phyloP scores from a whole-genome alignment of 805 yeast species.

The Saitoella complicata region DNA sequence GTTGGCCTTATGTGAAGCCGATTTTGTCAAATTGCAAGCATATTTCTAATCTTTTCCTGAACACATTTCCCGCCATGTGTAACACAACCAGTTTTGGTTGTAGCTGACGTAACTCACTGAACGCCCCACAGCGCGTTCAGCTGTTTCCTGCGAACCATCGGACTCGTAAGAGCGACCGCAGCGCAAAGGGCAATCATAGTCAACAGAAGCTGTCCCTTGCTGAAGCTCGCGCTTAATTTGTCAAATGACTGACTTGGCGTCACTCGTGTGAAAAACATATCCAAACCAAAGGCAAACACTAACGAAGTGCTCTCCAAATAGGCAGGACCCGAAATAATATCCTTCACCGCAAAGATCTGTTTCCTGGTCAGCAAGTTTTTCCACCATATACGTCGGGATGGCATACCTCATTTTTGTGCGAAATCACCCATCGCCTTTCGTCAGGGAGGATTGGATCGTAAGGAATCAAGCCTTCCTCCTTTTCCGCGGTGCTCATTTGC shows the following conservation, averaged over 20 bases:
- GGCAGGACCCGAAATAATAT: constrained; percentile 30
- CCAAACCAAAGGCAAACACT: constrained; percentile 52
- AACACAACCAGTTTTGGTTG: no score
- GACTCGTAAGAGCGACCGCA: constrained; percentile 34
- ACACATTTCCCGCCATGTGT: no score
- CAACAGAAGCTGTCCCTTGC: constrained; percentile 40
- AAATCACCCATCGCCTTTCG: constrained; percentile 32
- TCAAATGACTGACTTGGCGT: constrained; percentile 80
- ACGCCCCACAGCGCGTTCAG: constrained; percentile 36
- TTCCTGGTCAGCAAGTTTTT: constrained; percentile 22
- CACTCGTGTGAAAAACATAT: constrained; percentile 58
- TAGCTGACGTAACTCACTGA: no score
- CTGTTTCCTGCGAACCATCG: constrained; percentile 39
- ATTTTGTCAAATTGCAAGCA: no score
- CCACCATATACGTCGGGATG: no score
- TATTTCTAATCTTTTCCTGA: no score
- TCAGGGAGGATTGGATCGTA: constrained; percentile 42
- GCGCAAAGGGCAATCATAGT: constrained; percentile 41
- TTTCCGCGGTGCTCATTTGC: constrained; percentile 35
- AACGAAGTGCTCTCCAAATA: constrained; percentile 62
- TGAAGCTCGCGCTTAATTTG: constrained; percentile 49
- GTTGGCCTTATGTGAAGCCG: no score
- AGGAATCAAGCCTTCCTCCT: constrained; percentile 43
- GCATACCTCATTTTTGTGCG: constrained; percentile 24
- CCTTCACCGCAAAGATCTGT: constrained; percentile 24